Base-by-base conservation (phyloP, 768 basidiomycete species). In the Boletus sp. region DNA sequence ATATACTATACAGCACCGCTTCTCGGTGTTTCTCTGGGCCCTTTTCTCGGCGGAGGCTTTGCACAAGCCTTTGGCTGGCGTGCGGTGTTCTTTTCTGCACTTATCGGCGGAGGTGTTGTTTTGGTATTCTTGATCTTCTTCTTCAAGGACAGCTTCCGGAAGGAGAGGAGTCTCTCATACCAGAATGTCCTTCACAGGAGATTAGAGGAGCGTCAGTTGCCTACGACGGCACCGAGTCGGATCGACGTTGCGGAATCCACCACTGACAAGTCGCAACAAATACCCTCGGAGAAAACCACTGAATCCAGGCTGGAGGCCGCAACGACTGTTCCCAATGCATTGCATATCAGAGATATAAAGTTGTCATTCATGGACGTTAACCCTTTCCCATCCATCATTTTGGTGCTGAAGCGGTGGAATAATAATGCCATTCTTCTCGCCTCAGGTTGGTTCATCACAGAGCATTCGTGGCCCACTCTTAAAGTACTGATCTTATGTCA, bases 101-200 rank as follows among this genome's bases (percentile, higher is more conserved):
- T 84, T 3, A 84, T 86, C 32, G 75, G 85, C 52, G 81, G 81
- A 9, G 83, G 83, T 2, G 33, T 77, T 14, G 81, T 80, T 45
- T 75, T 82, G 52, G n/a, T 85, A 33, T 70, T 76, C 18, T 87
- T 92, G 68, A 53, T 86, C 28, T 64, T 85, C 17, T 76, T 86
- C 67, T 90, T 94, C 76, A 82, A 82, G 57, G 92, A 96, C 65
- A 92, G 89, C 0, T 95, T 90, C 73, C 80, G 93, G 24, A 78
- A 80, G 59, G 90, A 94, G 66, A 85, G 94, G 48, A 94, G 92
- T 54, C 71, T 89, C 15, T 80, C 83, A 1, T 97, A 94, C 67
- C 90, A 92, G 66, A 77, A 77, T 28, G 82, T 85, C 1, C 73
- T 90, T 50, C 79, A 76, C 58, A 74, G 74, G 47, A 76, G 78